Conservation (phyloP, 2,329 filamentous ascomycete genomes). For the Fusarium clavum region DNA sequence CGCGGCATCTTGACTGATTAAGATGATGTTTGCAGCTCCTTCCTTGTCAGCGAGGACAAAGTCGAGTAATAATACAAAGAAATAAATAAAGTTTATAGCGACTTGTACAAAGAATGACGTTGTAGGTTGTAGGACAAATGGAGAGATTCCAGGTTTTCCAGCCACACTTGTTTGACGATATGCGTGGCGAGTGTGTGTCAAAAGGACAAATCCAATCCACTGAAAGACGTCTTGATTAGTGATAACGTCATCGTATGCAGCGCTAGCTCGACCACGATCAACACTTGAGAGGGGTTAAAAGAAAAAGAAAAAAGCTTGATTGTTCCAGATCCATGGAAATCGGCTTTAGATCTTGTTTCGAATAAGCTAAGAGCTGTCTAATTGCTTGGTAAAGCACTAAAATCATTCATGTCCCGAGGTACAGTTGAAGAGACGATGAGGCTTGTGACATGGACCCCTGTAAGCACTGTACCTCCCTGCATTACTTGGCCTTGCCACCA, state of each 20-base stretch:
- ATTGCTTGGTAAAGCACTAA: slow-evolving; percentile 2
- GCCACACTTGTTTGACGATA: slow-evolving; percentile 33
- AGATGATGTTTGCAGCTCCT: not conserved
- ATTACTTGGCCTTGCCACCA: slow-evolving; percentile 17
- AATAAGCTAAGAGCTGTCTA: not conserved
- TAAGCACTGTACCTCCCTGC: not conserved
- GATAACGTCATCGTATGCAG: slow-evolving; percentile 38
- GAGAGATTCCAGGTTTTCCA: slow-evolving; percentile 42
- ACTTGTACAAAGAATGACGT: slow-evolving; percentile 36
- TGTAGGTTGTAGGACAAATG: slow-evolving; percentile 12
- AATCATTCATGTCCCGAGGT: not conserved
- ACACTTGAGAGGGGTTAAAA: not conserved
- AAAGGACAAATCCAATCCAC: slow-evolving; percentile 25
- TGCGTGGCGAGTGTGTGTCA: slow-evolving; percentile 36
- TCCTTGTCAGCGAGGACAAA: not conserved
- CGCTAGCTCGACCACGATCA: slow-evolving; percentile 25
- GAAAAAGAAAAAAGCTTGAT: slow-evolving; percentile 16
- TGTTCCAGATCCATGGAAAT: slow-evolving; percentile 22
- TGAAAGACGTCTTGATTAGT: not conserved
- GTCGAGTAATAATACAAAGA: slow-evolving; percentile 11
- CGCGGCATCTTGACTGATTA: slow-evolving; percentile 53
- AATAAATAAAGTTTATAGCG: slow-evolving; percentile 17
- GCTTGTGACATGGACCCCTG: not conserved
- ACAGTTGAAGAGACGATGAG: not conserved
- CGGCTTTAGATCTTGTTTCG: not conserved